These are phyloP conservation scores for Taphrina deformans DNA, from an alignment of 1,139 yeast genomes.

Conservation along the genomic window DNA sequence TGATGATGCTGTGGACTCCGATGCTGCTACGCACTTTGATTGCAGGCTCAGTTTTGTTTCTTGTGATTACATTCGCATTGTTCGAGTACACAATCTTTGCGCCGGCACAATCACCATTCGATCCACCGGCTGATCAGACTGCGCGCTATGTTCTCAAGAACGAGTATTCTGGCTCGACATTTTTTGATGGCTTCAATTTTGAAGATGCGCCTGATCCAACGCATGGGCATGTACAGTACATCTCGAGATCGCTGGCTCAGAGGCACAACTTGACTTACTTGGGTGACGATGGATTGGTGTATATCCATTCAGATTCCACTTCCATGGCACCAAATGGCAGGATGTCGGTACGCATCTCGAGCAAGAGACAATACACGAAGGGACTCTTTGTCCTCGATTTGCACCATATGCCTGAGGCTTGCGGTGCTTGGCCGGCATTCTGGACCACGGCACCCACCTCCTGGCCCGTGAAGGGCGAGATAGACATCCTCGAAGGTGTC, in stretches of 20 bases:
- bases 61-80: not conserved
- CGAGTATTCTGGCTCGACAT: constrained; percentile 13
- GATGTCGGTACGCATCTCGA: constrained; percentile 29
- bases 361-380: constrained; percentile 12
- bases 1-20: not conserved
- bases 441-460: constrained; percentile 32
- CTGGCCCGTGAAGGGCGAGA: constrained; percentile 35
- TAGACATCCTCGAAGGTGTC: constrained; percentile 35
- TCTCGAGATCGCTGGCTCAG: constrained; percentile 10
- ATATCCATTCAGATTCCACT: constrained; percentile 26
- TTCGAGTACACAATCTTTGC: constrained; percentile 13
- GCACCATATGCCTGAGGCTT: constrained; percentile 34
- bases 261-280: constrained; percentile 27
- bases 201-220: constrained; percentile 34
- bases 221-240: constrained; percentile 33
- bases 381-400: constrained; percentile 33
- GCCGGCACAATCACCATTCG: not conserved
- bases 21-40: constrained; percentile 1
- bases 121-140: not conserved
- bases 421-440: constrained; percentile 37
- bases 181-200: constrained; percentile 33
- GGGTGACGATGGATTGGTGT: constrained; percentile 26
- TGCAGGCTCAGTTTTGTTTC: not conserved
- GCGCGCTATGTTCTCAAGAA: not conserved
- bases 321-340: constrained; percentile 27